phyloP scores from a whole-genome alignment of 192 early-diverging fungal species.

The Backusella liffmaniae region DNA sequence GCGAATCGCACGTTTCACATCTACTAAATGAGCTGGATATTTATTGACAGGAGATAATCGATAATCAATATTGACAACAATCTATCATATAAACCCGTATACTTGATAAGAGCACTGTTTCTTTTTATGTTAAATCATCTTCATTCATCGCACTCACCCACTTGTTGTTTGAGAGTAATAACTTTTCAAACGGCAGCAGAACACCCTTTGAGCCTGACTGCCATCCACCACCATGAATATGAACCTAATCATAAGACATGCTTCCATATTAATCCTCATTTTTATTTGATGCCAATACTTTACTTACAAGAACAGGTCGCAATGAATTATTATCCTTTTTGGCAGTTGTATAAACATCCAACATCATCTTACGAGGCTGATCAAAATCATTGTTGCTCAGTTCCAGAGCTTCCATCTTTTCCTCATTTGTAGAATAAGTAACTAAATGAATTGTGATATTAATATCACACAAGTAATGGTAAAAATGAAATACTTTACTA shows the following conservation, averaged over 20 bases:
- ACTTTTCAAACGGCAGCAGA: conserved; percentile 10
- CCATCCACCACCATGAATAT: conserved; percentile 70
- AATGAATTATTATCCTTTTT: neutral
- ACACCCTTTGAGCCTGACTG: conserved; percentile 49
- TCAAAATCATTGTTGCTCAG: conserved; percentile 17
- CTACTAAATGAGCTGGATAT: conserved; percentile 60
- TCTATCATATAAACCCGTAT: conserved; percentile 41
- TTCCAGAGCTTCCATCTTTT: conserved; percentile 12
- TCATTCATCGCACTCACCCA: conserved; percentile 13
- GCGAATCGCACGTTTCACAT: conserved; percentile 67
- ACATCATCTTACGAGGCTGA: conserved; percentile 25
- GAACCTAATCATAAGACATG: conserved; percentile 34
- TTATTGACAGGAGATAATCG: conserved; percentile 48
- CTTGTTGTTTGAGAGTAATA: conserved; percentile 14
- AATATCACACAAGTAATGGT: neutral
- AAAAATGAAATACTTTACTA: neutral
- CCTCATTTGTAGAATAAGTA: conserved; percentile 28
- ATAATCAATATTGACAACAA: conserved; percentile 62
- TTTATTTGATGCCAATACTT: too few relatives aligned
- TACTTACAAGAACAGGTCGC: conserved; percentile 24
- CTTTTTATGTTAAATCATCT: neutral
- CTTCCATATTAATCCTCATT: too few relatives aligned
- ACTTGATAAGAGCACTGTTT: neutral
- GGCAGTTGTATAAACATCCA: conserved; percentile 17
- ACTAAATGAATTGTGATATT: neutral